Percentiles rank a stretch among this genome's conserved stretches.
Evolutionary conservation across 2,329 filamentous ascomycete species (phyloP).

Genomic region (Bipolaris oryzae): DNA sequence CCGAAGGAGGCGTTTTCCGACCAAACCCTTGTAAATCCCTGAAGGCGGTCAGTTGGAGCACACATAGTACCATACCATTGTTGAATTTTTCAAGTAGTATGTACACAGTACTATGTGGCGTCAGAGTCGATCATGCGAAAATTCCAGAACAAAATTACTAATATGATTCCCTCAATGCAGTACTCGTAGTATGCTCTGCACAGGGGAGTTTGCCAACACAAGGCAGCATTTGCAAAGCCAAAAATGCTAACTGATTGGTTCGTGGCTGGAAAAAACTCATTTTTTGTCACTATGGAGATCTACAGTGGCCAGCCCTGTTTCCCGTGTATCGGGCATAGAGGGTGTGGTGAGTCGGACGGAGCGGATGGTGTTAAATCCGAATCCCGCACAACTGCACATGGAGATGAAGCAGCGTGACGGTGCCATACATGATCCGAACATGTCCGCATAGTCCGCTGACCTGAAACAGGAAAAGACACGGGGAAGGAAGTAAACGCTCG

Average conservation of each 20-base stretch:
- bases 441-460: not conserved
- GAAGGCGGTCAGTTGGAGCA: slow-evolving; percentile 1
- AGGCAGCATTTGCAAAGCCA: too few species aligned
- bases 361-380: slow-evolving; percentile 18
- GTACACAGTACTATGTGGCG: not conserved
- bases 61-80: not conserved
- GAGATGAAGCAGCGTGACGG: not conserved
- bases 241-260: too few species aligned
- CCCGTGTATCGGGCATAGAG: not conserved
- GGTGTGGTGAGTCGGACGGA: slow-evolving; percentile 3
- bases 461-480: not conserved
- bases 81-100: not conserved
- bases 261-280: too few species aligned
- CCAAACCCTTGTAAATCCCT: not conserved
- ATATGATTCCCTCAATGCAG: too few species aligned
- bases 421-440: not conserved
- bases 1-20: not conserved
- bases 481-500: not conserved
- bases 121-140: not conserved
- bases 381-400: slow-evolving; percentile 2
- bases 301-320: not conserved
- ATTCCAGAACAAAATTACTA: too few species aligned
- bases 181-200: too few species aligned
- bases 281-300: too few species aligned
- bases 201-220: too few species aligned